These are phyloP conservation scores for Epichloe amarillans DNA, from an alignment of 2,329 filamentous ascomycete genomes.

Conservation along the genomic window DNA sequence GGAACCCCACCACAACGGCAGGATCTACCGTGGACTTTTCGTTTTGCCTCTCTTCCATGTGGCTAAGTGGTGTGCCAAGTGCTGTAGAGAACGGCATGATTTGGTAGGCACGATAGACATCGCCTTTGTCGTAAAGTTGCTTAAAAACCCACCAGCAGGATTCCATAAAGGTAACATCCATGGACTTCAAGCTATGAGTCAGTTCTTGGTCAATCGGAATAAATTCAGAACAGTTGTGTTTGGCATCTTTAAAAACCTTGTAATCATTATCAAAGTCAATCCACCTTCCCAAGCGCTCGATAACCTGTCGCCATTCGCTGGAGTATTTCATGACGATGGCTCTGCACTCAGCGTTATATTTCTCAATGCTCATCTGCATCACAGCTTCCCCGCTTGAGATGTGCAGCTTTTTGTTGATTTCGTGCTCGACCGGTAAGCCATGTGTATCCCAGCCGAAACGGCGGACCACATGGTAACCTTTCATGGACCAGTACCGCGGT, in stretches of 20 bases:
- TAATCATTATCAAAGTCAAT: constrained; percentile 73
- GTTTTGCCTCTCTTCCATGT: constrained; percentile 64
- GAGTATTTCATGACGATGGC: constrained; percentile 80
- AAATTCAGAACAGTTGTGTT: not conserved
- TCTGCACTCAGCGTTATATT: constrained; percentile 75
- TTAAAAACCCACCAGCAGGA: constrained; percentile 71
- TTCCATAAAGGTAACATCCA: constrained; percentile 67
- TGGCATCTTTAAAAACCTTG: constrained; percentile 33
- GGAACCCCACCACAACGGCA: constrained; percentile 58
- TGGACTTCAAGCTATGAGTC: constrained; percentile 35
- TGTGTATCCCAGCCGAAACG: constrained; percentile 69
- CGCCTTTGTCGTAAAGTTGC: constrained; percentile 56
- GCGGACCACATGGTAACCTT: constrained; percentile 72
- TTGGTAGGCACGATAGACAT: constrained; percentile 58
- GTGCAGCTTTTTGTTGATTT: constrained; percentile 82
- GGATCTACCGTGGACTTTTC: constrained; percentile 66
- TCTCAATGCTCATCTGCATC: constrained; percentile 63
- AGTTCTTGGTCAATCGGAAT: not conserved
- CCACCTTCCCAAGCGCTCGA: constrained; percentile 60
- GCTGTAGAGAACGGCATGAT: constrained; percentile 69
- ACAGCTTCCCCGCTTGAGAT: constrained; percentile 73
- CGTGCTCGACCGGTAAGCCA: constrained; percentile 46
- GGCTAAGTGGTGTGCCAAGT: constrained; percentile 59
- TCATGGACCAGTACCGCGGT: constrained; percentile 85
- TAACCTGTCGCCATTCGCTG: constrained; percentile 65